Evolutionary conservation across 306 rosid genomes (phyloP).

Genomic region (Vachellia pachyceras): DNA sequence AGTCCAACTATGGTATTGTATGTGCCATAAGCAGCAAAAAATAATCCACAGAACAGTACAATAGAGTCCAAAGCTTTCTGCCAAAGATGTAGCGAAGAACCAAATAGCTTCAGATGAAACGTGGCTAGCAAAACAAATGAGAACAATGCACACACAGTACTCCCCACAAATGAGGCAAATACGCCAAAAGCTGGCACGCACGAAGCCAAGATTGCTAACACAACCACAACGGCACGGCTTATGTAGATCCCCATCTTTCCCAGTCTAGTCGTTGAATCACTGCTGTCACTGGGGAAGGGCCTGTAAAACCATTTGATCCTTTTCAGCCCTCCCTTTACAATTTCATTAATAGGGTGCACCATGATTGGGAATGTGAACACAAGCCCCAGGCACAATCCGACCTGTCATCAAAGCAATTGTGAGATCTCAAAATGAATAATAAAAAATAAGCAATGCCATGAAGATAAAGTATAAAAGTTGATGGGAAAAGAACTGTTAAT

Average conservation of each 20-base stretch:
- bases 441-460: not conserved
- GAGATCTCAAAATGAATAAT: constrained; percentile 31
- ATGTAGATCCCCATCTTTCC: constrained; percentile 45
- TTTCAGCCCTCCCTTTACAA: constrained; percentile 64
- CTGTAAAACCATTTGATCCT: constrained; percentile 5
- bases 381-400: constrained; percentile 84
- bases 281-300: constrained; percentile 11
- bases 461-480: constrained; percentile 2
- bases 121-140: constrained; percentile 88
- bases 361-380: constrained; percentile 87
- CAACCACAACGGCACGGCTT: constrained; percentile 67
- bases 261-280: constrained; percentile 34
- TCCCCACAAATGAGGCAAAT: constrained; percentile 83
- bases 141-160: constrained; percentile 81
- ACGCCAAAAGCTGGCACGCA: constrained; percentile 73
- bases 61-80: constrained; percentile 61
- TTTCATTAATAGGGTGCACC: constrained; percentile 86
- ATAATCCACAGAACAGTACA: constrained; percentile 65
- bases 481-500: not conserved
- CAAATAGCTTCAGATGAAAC: constrained; percentile 70
- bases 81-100: constrained; percentile 67
- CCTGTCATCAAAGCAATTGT: constrained; percentile 52
- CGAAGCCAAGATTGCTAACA: constrained; percentile 65
- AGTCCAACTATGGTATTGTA: constrained; percentile 65
- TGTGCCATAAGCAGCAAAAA: constrained; percentile 87